A percentile compares a stretch with the other conserved stretches of the same genome.
Conservation (phyloP, 495 filamentous ascomycete species). For the Lindgomyces ingoldianus region DNA sequence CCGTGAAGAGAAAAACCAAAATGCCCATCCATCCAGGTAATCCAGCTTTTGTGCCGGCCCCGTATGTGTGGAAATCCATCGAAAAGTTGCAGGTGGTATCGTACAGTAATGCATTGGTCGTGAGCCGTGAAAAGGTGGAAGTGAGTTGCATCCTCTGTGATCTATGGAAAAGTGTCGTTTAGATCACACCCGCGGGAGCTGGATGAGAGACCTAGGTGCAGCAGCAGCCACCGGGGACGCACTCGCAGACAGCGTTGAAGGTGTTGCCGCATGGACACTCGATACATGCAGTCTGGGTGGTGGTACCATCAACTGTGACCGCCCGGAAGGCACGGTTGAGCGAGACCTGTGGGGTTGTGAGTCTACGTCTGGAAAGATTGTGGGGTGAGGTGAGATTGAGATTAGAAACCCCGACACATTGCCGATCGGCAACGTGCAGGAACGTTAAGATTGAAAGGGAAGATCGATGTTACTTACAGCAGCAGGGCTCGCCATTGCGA, state of each 20-base stretch:
- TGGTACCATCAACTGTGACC: conserved; percentile 6
- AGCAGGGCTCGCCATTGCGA: conserved; percentile 15
- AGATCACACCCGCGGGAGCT: neutral
- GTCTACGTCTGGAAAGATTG: neutral
- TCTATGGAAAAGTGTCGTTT: too few relatives aligned
- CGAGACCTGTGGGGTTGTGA: conserved; percentile 6
- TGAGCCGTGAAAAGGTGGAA: neutral
- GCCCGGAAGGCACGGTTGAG: conserved; percentile 13
- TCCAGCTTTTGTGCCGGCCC: neutral
- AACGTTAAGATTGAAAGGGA: neutral
- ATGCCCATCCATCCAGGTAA: neutral
- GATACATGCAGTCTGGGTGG: conserved; percentile 6
- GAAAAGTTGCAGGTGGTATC: neutral
- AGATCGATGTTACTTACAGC: conserved; percentile 16
- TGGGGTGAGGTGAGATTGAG: neutral
- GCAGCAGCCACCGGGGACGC: conserved; percentile 28
- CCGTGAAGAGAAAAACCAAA: too few relatives aligned
- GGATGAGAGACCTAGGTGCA: neutral
- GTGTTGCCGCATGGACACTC: conserved; percentile 22
- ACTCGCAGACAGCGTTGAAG: neutral
- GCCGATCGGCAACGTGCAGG: conserved; percentile 10
- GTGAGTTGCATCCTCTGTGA: too few relatives aligned
- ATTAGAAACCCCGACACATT: too few relatives aligned
- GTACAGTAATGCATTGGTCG: neutral
- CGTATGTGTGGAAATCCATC: too few relatives aligned